A percentile compares a stretch with the other conserved stretches of the same genome.
phyloP scores from a whole-genome alignment of 208 protist species.

The Acanthamoeba triangularis region DNA sequence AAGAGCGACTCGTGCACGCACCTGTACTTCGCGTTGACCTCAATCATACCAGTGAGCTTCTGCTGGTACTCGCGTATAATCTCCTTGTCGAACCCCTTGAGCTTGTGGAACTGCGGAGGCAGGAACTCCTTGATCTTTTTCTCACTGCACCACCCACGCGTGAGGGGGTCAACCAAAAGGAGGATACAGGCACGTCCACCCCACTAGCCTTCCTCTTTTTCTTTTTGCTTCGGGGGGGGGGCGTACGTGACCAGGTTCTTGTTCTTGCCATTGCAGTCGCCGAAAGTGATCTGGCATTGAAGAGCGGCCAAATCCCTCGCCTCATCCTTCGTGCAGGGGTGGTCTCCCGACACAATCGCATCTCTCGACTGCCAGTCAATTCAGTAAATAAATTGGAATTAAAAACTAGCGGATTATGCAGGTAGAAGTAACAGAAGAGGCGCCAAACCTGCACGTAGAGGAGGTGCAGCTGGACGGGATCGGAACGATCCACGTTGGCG shows the following conservation, averaged over 20 bases:
- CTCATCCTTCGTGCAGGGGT: conserved; percentile 89
- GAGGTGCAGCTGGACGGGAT: conserved; percentile 92
- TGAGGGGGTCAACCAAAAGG: too few species aligned
- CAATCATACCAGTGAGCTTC: conserved; percentile 87
- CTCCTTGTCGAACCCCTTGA: conserved; percentile 88
- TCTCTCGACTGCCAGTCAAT: conserved; percentile 79
- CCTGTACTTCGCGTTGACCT: conserved; percentile 91
- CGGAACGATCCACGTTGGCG: conserved; percentile 89
- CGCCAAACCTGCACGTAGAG: conserved; percentile 85
- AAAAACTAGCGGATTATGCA: too few species aligned
- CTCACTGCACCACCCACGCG: neutral
- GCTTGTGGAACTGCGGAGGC: conserved; percentile 84
- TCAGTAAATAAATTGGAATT: neutral
- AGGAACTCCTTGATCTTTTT: conserved; percentile 86
- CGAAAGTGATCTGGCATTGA: conserved; percentile 86
- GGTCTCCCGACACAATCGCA: conserved; percentile 87
- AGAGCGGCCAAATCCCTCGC: conserved; percentile 87
- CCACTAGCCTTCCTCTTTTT: neutral
- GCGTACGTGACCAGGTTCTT: conserved; percentile 66
- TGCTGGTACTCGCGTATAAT: conserved; percentile 87
- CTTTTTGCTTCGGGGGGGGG: neutral
- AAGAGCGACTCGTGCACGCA: conserved; percentile 88
- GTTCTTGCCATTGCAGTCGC: conserved; percentile 88
- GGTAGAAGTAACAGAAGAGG: neutral
- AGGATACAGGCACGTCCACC: too few species aligned